These are phyloP conservation scores for Nadsonia commutata DNA, from an alignment of 1,139 yeast species.

Conservation along the genomic window DNA sequence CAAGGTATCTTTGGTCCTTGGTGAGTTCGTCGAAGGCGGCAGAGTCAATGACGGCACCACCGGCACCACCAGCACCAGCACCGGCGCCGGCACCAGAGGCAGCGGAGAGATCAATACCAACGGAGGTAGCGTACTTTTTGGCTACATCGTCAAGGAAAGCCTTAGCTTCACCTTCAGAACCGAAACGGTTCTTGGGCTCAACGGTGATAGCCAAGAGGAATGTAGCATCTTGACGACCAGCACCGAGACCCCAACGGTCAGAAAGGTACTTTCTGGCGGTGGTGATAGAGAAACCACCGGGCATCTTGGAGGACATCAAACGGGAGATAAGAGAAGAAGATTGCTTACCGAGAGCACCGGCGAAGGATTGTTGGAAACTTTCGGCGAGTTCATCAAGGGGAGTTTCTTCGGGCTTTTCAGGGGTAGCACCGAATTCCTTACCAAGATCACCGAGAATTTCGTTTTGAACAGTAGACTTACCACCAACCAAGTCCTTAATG, in stretches of 20 bases:
- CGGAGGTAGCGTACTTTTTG: conserved; percentile 68
- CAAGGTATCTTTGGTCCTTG: conserved; percentile 77
- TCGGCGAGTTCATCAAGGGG: conserved; percentile 94
- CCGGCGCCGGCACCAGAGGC: conserved; percentile 49
- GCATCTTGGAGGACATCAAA: conserved; percentile 93
- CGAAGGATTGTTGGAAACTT: conserved; percentile 78
- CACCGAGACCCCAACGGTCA: conserved; percentile 77
- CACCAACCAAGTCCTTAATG: conserved; percentile 92
- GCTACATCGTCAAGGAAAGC: conserved; percentile 70
- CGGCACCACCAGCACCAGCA: conserved; percentile 38
- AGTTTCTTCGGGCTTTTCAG: conserved; percentile 97
- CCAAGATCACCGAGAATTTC: conserved; percentile 97
- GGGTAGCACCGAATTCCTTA: conserved; percentile 93
- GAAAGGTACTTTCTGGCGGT: conserved; percentile 83
- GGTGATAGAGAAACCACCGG: conserved; percentile 94
- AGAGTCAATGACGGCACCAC: conserved; percentile 84
- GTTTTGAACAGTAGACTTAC: conserved; percentile 95
- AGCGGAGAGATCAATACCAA: conserved; percentile 64
- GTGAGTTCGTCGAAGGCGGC: conserved; percentile 93
- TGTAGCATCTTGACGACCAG: conserved; percentile 89
- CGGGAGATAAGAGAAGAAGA: conserved; percentile 80
- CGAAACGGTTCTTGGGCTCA: conserved; percentile 86
- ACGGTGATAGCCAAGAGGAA: conserved; percentile 68
- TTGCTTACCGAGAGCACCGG: conserved; percentile 85
- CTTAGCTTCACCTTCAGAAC: conserved; percentile 78